A percentile compares a stretch with the other conserved stretches of the same genome.
Evolutionary conservation across 202 grass and related monocot genomes (phyloP).

Genomic region (Schoenoplectus tabernaemontani): DNA sequence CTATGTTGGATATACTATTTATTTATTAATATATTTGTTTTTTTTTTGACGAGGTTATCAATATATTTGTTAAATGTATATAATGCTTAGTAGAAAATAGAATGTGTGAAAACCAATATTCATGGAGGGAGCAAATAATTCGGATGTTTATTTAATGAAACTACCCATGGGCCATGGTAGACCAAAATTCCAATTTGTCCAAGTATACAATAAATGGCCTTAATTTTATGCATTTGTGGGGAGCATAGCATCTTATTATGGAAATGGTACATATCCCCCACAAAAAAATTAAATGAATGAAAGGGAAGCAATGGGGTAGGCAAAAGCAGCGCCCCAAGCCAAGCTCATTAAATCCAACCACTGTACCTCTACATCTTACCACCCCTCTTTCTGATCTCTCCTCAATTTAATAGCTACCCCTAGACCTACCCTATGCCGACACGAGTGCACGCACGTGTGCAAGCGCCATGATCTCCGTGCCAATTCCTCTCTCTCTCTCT

Average conservation of each 20-base stretch:
- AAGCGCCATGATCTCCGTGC: slow-evolving; percentile 31
- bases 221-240: slow-evolving; percentile 3
- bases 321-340: slow-evolving; percentile 31
- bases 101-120: not conserved
- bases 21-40: not conserved
- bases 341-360: slow-evolving; percentile 43
- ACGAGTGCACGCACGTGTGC: slow-evolving; percentile 80
- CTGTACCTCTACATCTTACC: too few species aligned
- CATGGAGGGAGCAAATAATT: too few species aligned
- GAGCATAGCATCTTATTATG: not conserved
- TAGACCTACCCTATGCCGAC: slow-evolving; percentile 61
- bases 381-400: not conserved
- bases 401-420: slow-evolving; percentile 25
- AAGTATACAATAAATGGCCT: not conserved
- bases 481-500: slow-evolving; percentile 21
- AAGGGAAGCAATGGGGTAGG: slow-evolving; percentile 35
- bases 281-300: slow-evolving; percentile 29
- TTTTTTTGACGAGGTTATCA: too few species aligned
- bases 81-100: not conserved
- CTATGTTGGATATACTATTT: not conserved
- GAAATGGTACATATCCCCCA: slow-evolving; percentile 16
- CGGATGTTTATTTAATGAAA: not conserved
- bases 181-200: not conserved
- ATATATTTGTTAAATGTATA: not conserved
- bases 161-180: not conserved